A percentile compares a stretch with the other conserved stretches of the same genome.
Evolutionary conservation across 345 rosid genomes (phyloP).

Genomic region (Lagerstroemia speciosa): DNA sequence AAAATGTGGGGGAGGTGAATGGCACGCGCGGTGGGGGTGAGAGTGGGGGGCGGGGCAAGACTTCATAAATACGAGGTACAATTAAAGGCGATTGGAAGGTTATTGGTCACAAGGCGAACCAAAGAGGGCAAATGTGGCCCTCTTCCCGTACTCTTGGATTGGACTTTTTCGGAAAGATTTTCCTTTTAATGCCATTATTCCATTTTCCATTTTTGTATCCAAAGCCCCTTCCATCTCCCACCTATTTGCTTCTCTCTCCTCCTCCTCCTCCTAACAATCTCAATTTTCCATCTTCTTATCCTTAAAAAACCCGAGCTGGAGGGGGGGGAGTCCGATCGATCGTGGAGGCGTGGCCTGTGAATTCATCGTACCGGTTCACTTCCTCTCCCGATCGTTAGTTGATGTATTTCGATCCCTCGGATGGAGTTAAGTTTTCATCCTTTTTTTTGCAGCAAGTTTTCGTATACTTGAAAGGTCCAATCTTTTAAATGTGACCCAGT

Average conservation of each 20-base stretch:
- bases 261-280: background rate
- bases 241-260: background rate
- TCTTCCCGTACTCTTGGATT: slow-evolving; percentile 87
- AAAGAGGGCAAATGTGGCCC: slow-evolving; percentile 44
- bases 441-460: too few relatives aligned
- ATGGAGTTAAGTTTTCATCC: too few relatives aligned
- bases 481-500: slow-evolving; percentile 9
- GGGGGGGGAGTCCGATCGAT: too few relatives aligned
- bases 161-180: slow-evolving; percentile 77
- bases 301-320: background rate
- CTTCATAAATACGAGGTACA: slow-evolving; percentile 44
- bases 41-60: slow-evolving; percentile 9
- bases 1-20: background rate
- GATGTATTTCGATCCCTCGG: too few relatives aligned
- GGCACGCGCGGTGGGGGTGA: slow-evolving; percentile 14
- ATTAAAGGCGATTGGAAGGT: slow-evolving; percentile 16
- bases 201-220: slow-evolving; percentile 53
- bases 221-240: slow-evolving; percentile 1
- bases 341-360: too few relatives aligned
- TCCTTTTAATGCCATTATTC: slow-evolving; percentile 75
- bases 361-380: too few relatives aligned
- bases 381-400: too few relatives aligned
- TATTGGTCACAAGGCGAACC: slow-evolving; percentile 35
- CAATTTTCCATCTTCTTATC: background rate
- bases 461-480: too few relatives aligned